These are phyloP conservation scores for Neurospora crassa DNA, from an alignment of 2,329 filamentous ascomycete species.

Conservation along the genomic window DNA sequence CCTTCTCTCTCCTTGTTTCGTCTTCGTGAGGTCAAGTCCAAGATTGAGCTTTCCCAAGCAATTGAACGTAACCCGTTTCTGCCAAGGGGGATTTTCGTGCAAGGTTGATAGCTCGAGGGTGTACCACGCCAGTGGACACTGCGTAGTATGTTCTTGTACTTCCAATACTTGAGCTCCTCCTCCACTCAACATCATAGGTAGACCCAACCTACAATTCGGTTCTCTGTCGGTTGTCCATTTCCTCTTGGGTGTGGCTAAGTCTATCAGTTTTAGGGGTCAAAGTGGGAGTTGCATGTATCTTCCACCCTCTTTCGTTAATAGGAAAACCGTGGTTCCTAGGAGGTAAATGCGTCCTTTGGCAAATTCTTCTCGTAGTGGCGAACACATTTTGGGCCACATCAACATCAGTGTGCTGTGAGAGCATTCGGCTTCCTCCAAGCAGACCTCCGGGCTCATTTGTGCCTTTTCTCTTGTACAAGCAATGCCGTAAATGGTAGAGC, in stretches of 20 bases:
- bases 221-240: neutral
- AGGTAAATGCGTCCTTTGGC: neutral
- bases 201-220: neutral
- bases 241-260: neutral
- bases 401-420: neutral
- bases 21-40: neutral
- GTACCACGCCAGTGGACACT: no score
- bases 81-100: no score
- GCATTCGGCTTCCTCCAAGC: neutral
- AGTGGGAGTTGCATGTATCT: neutral
- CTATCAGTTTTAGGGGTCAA: neutral
- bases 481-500: neutral
- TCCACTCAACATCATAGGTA: neutral
- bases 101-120: no score
- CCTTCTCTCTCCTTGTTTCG: neutral
- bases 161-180: neutral
- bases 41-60: neutral
- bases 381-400: neutral
- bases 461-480: neutral
- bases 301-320: neutral
- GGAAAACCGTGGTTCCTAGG: neutral
- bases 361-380: neutral
- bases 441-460: neutral
- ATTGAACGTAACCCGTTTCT: no score
- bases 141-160: neutral